Evolutionary conservation across 1,284 basidiomycete genomes (phyloP).

Genomic region (Schizophyllum commune): DNA sequence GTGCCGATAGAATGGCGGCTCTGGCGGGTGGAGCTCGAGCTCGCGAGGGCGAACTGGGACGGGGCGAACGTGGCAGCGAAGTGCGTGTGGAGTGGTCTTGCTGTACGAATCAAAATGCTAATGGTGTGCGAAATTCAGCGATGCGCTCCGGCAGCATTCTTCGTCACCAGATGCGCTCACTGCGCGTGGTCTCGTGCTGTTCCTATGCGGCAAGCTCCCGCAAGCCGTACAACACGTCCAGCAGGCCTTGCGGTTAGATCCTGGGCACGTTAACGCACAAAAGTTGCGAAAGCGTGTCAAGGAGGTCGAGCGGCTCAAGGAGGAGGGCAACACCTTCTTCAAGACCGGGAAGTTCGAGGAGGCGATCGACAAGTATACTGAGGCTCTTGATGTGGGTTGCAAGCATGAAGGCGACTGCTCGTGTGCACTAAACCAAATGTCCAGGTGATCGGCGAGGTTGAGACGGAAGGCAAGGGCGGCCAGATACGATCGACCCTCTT

Average conservation of each 20-base stretch:
- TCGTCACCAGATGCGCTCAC: slow-evolving; percentile 79
- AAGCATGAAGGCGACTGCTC: not conserved
- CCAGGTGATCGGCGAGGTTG: slow-evolving; percentile 51
- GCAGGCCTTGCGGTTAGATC: slow-evolving; percentile 74
- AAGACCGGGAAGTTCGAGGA: slow-evolving; percentile 54
- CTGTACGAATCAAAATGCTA: slow-evolving; percentile 1
- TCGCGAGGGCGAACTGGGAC: slow-evolving; percentile 64
- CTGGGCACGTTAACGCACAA: slow-evolving; percentile 66
- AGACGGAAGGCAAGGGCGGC: slow-evolving; percentile 67
- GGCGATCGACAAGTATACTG: slow-evolving; percentile 63
- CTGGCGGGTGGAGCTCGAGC: slow-evolving; percentile 73
- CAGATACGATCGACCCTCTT: slow-evolving; percentile 73
- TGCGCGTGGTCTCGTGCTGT: slow-evolving; percentile 73
- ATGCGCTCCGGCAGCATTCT: slow-evolving; percentile 64
- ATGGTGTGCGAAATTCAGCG: slow-evolving; percentile 32
- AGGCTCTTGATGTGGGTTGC: slow-evolving; percentile 53
- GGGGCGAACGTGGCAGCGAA: slow-evolving; percentile 64
- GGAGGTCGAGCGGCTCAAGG: slow-evolving; percentile 76
- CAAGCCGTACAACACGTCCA: slow-evolving; percentile 68
- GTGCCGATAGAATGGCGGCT: slow-evolving; percentile 70
- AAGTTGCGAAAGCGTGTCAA: slow-evolving; percentile 69
- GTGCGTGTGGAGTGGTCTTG: slow-evolving; percentile 32
- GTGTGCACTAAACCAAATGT: not conserved
- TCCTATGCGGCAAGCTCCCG: slow-evolving; percentile 65
- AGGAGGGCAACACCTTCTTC: slow-evolving; percentile 78